Evolutionary conservation across 305 asterid species (phyloP).

Genomic region (Nicotiana rustica): DNA sequence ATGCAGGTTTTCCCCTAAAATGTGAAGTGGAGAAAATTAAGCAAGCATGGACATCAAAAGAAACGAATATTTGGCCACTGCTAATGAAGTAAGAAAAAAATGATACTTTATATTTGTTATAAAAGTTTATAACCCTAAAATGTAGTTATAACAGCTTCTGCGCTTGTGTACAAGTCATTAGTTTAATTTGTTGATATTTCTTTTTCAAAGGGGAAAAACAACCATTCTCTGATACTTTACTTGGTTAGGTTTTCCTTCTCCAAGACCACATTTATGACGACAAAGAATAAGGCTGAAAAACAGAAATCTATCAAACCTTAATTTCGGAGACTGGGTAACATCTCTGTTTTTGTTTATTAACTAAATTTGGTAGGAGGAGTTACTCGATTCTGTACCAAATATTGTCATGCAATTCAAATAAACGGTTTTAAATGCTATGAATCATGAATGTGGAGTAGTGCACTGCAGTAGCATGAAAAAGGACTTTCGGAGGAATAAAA

Average conservation of each 20-base stretch:
- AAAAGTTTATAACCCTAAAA: no score
- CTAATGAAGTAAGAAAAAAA: background rate
- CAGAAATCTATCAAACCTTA: background rate
- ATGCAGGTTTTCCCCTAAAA: conserved; percentile 60
- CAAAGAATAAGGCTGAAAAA: background rate
- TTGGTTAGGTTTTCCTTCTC: background rate
- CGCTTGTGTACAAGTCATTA: background rate
- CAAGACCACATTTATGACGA: background rate
- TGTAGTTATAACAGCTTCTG: background rate
- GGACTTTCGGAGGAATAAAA: background rate
- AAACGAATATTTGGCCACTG: background rate
- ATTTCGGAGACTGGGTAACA: background rate
- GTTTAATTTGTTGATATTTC: background rate
- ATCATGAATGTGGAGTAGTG: background rate
- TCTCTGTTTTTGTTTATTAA: background rate
- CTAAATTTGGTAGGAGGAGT: background rate
- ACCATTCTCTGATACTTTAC: background rate
- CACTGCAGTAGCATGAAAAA: background rate
- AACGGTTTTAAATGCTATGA: background rate
- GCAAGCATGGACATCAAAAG: conserved; percentile 1
- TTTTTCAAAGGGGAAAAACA: background rate
- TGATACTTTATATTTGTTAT: background rate
- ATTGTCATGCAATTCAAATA: background rate
- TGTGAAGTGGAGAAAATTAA: conserved; percentile 1
- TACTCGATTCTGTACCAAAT: background rate